phyloP scores from a whole-genome alignment of 441 rosid species.

The Erysimum cheiri region DNA sequence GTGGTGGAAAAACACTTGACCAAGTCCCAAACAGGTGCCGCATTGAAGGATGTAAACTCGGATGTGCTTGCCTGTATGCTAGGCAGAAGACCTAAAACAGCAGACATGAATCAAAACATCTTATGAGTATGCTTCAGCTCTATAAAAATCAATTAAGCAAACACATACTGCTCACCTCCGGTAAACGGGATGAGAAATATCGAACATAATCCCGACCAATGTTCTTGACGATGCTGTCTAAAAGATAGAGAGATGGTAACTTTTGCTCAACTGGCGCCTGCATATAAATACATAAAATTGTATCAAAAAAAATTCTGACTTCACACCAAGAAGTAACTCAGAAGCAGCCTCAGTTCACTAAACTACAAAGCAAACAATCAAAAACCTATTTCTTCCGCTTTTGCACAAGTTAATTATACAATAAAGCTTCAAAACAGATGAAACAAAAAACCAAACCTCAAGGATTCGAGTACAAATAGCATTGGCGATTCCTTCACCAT shows the following conservation, averaged over 20 bases:
- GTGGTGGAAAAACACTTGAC: constrained; percentile 80
- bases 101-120: constrained; percentile 18
- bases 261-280: constrained; percentile 94
- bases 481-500: constrained; percentile 85
- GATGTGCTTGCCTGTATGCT: constrained; percentile 84
- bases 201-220: constrained; percentile 80
- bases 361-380: constrained; percentile 2
- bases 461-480: constrained; percentile 86
- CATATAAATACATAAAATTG: constrained; percentile 23
- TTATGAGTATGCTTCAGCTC: constrained; percentile 22
- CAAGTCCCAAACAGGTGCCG: constrained; percentile 97
- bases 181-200: constrained; percentile 76
- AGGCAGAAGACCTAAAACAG: constrained; percentile 72
- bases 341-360: constrained; percentile 15
- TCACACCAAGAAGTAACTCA: background rate
- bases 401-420: background rate
- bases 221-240: constrained; percentile 96
- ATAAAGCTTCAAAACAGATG: constrained; percentile 12
- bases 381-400: constrained; percentile 3
- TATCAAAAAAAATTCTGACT: background rate
- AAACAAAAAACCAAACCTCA: constrained; percentile 59
- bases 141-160: constrained; percentile 8
- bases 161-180: constrained; percentile 73
- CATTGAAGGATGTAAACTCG: constrained; percentile 75
- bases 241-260: constrained; percentile 87